A percentile compares a stretch with the other conserved stretches of the same genome.
Conservation (phyloP, 164 flowering plant genomes). For the Vitis vinifera region DNA sequence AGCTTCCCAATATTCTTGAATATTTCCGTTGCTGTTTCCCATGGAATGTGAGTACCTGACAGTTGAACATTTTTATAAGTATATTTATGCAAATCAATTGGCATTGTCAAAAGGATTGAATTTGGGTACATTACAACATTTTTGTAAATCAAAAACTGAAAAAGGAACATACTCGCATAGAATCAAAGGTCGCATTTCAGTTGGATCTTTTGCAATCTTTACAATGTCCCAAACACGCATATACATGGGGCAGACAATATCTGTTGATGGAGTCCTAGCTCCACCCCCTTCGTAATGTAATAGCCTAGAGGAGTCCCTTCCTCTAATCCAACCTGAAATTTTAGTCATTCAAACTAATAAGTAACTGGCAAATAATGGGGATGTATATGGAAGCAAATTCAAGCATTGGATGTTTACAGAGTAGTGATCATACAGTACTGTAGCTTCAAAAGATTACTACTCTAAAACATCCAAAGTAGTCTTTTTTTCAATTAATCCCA, state of each 20-base stretch:
- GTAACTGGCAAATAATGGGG: not conserved
- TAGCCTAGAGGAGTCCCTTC: conserved; percentile 77
- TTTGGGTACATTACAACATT: not conserved
- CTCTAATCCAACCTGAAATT: conserved; percentile 80
- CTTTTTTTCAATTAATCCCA: no score
- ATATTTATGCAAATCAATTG: conserved; percentile 1
- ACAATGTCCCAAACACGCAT: conserved; percentile 95
- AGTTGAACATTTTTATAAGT: not conserved
- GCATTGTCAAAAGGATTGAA: conserved; percentile 1
- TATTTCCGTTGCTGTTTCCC: conserved; percentile 94
- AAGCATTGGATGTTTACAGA: not conserved
- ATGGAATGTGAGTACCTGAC: conserved; percentile 96
- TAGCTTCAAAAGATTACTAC: no score
- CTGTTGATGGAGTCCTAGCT: conserved; percentile 89
- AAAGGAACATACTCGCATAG: conserved; percentile 85
- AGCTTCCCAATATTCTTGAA: conserved; percentile 90
- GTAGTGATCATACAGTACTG: not conserved
- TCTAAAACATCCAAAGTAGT: no score
- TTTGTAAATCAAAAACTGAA: not conserved
- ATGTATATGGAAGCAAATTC: not conserved
- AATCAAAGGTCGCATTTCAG: conserved; percentile 84
- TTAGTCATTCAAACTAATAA: not conserved
- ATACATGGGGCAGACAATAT: conserved; percentile 96
- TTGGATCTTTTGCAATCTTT: conserved; percentile 84
- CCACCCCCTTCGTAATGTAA: conserved; percentile 98